These are phyloP conservation scores for Sequoiadendron giganteum DNA, from an alignment of 75 land plant genomes.

Conservation along the genomic window DNA sequence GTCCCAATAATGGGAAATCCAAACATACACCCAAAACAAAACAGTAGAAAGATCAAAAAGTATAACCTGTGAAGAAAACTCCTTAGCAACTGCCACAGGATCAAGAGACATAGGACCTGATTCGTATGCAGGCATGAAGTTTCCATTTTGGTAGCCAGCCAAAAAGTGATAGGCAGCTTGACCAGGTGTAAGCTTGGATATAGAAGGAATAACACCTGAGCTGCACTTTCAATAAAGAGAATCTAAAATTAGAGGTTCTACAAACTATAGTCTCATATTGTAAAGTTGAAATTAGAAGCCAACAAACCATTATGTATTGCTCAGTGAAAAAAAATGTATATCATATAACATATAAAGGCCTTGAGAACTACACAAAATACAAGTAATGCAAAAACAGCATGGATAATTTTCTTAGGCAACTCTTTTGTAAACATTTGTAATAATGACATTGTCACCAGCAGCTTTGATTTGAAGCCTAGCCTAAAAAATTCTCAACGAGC, in stretches of 20 bases:
- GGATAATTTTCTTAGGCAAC: background rate
- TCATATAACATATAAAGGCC: background rate
- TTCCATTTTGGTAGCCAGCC: conserved; percentile 71
- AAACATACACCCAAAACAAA: background rate
- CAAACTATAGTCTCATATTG: background rate
- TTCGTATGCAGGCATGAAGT: conserved; percentile 53
- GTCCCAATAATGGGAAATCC: background rate
- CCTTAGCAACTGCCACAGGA: conserved; percentile 57
- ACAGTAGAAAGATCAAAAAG: background rate
- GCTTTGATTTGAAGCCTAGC: background rate
- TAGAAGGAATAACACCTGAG: conserved; percentile 54
- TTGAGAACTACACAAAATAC: background rate
- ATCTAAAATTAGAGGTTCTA: background rate
- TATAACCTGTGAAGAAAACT: conserved; percentile 41
- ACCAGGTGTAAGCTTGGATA: conserved; percentile 62
- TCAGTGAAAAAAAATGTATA: background rate
- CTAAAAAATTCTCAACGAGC: background rate
- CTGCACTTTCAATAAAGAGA: conserved; percentile 32
- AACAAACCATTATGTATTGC: background rate
- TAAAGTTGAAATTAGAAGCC: background rate
- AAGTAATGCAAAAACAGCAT: background rate
- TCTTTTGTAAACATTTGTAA: background rate
- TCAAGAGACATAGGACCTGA: conserved; percentile 53
- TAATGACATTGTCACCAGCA: background rate
- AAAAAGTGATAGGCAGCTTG: conserved; percentile 73